Evolutionary conservation across 2,329 filamentous ascomycete species (phyloP), one percentile per base, ranked within the genome.

Genomic region (Bertia moriformis): DNA sequence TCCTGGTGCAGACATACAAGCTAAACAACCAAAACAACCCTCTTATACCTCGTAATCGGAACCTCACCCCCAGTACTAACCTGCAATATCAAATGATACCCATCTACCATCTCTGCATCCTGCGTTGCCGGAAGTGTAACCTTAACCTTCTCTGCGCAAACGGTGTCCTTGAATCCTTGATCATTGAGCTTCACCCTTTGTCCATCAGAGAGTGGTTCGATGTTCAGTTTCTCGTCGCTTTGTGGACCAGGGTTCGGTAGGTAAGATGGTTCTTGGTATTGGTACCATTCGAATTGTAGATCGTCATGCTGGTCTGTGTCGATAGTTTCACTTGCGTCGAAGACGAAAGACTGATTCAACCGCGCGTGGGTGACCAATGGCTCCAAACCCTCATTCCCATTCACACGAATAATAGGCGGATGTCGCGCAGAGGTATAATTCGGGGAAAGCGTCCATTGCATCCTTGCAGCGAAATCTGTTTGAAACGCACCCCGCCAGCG

Each of bases 1-100:
- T n/a, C n/a, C n/a, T n/a, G n/a, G n/a, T n/a, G n/a, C n/a, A n/a
- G n/a, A n/a, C n/a, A n/a, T n/a, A n/a, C n/a, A n/a, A n/a, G n/a
- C n/a, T n/a, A n/a, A n/a, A n/a, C n/a, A n/a, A n/a, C n/a, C n/a
- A n/a, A n/a, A n/a, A 61, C 41, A 14, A 70, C 52, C 13, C 67
- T 49, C 39, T 61, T 57, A 50, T 71, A 71, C 38, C 56, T 63
- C 24, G 62, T 68, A 45, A 71, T 48, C n/a, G n/a, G n/a, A n/a
- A n/a, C n/a, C n/a, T n/a, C n/a, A 1, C 65, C 66, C 15, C 53
- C 48, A 40, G 67, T 61, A 4, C 51, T 62, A 3, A 69, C 65
- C 44, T 69, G 62, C 1, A 72, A 52, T 18, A 72, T 62, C 29
- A 70, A 43, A 49, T 70, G 67, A 44, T 68, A n/a, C n/a, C n/a